A percentile compares a stretch with the other conserved stretches of the same genome.
phyloP scores from a whole-genome alignment of 768 basidiomycete genomes.

The Crassisporium funariophilum region DNA sequence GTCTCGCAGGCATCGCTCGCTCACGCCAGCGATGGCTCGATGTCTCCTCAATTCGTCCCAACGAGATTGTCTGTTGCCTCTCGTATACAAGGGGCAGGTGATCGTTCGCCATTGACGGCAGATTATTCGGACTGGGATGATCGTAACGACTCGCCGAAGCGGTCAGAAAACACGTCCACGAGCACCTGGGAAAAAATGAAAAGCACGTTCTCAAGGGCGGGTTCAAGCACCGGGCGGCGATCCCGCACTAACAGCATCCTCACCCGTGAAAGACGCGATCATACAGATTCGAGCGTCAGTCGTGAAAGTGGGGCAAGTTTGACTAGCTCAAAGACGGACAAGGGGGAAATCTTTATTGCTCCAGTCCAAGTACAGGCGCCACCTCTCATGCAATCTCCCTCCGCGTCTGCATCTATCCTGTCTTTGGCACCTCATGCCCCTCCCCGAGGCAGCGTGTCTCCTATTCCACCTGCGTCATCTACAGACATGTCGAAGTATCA shows the following conservation, averaged over 20 bases:
- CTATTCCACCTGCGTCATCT: conserved; percentile 75
- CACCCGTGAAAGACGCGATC: conserved; percentile 64
- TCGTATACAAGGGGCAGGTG: conserved; percentile 50
- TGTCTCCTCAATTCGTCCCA: conserved; percentile 60
- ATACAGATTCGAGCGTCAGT: conserved; percentile 73
- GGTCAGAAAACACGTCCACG: conserved; percentile 54
- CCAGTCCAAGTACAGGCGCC: conserved; percentile 45
- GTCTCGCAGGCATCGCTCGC: conserved; percentile 44
- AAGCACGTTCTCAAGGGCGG: conserved; percentile 63
- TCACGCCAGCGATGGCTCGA: conserved; percentile 47
- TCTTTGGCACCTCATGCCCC: conserved; percentile 60
- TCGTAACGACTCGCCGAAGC: conserved; percentile 50
- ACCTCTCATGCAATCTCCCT: conserved; percentile 57
- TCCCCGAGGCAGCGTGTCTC: conserved; percentile 63
- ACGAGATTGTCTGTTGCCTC: conserved; percentile 63
- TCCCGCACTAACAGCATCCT: conserved; percentile 79
- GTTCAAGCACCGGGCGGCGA: conserved; percentile 69
- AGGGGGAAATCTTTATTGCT: conserved; percentile 39
- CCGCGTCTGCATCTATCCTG: conserved; percentile 71
- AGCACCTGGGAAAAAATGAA: conserved; percentile 77
- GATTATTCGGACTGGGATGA: conserved; percentile 58
- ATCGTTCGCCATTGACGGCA: conserved; percentile 55
- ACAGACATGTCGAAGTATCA: conserved; percentile 75
- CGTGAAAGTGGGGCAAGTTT: conserved; percentile 77
- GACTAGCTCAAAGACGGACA: conserved; percentile 62